These are phyloP conservation scores for Geopyxis carbonaria DNA, from an alignment of 495 filamentous ascomycete genomes.

Conservation along the genomic window DNA sequence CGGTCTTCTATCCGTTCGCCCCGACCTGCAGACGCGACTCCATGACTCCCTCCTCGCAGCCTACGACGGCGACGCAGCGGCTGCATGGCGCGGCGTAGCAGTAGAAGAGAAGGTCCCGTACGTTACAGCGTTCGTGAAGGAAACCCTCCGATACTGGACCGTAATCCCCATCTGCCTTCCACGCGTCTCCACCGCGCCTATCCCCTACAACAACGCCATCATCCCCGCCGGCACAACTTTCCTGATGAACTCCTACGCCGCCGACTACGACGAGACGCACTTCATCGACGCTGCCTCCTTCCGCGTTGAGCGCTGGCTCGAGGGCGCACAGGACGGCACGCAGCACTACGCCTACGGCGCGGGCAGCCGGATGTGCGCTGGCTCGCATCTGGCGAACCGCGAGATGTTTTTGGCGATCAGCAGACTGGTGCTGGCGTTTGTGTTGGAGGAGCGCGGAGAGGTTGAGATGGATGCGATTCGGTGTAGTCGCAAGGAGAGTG, in stretches of 20 bases:
- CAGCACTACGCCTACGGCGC: conserved; percentile 57
- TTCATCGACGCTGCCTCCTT: conserved; percentile 44
- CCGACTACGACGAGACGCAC: conserved; percentile 49
- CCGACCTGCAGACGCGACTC: conserved; percentile 47
- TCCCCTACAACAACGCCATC: conserved; percentile 39
- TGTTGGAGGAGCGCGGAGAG: conserved; percentile 30
- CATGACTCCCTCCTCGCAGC: conserved; percentile 46
- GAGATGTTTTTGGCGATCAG: conserved; percentile 53
- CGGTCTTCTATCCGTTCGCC: conserved; percentile 45
- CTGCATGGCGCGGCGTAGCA: too few species aligned
- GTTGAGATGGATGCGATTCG: conserved; percentile 37
- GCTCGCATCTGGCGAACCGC: conserved; percentile 49
- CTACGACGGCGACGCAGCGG: conserved; percentile 47
- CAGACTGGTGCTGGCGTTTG: conserved; percentile 49
- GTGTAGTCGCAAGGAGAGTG: conserved; percentile 45
- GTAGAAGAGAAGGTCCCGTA: conserved; percentile 57
- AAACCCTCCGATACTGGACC: conserved; percentile 52
- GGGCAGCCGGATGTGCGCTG: conserved; percentile 55
- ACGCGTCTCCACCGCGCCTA: conserved; percentile 45
- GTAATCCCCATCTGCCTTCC: conserved; percentile 61
- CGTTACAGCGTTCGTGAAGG: conserved; percentile 50
- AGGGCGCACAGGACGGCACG: conserved; percentile 31
- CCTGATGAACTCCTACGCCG: conserved; percentile 48
- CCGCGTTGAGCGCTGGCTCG: conserved; percentile 48
- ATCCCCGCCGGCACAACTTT: conserved; percentile 51